These are phyloP conservation scores for Crepidotus variabilis DNA, from an alignment of 768 basidiomycete genomes.

Conservation along the genomic window DNA sequence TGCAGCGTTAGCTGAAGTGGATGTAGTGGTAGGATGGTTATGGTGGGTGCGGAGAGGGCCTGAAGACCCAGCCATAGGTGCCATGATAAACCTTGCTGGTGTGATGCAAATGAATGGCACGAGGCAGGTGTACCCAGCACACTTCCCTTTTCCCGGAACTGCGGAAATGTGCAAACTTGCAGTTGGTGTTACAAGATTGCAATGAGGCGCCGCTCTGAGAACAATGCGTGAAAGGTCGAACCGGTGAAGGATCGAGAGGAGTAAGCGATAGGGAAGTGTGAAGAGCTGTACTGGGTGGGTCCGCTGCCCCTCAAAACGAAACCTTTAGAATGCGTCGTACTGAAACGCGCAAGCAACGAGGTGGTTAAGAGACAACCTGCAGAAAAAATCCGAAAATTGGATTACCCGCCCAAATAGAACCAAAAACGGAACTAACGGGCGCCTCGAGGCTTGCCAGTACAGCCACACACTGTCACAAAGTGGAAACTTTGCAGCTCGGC, in stretches of 20 bases:
- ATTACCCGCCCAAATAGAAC: constrained; percentile 1
- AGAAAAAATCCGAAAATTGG: constrained; percentile 16
- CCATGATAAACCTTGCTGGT: constrained; percentile 38
- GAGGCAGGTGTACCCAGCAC: constrained; percentile 35
- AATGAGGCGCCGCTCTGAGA: background rate
- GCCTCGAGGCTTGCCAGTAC: constrained; percentile 28
- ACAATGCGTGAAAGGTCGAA: constrained; percentile 1
- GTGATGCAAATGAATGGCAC: constrained; percentile 31
- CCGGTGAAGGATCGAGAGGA: constrained; percentile 4
- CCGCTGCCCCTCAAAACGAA: background rate
- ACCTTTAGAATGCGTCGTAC: background rate
- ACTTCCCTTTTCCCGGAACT: background rate
- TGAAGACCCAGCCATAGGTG: constrained; percentile 22
- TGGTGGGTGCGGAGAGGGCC: constrained; percentile 23
- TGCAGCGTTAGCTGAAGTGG: background rate
- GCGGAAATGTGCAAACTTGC: background rate
- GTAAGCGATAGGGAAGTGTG: background rate
- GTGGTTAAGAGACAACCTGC: constrained; percentile 12
- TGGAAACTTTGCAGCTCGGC: constrained; percentile 2
- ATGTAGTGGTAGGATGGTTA: constrained; percentile 20
- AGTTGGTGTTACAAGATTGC: background rate
- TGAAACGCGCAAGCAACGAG: constrained; percentile 18
- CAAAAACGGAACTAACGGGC: constrained; percentile 12
- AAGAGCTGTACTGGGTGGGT: constrained; percentile 6
- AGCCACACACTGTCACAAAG: constrained; percentile 27